Evolutionary conservation across 192 early-diverging fungal genomes (phyloP).

Genomic region (Umbelopsis sp.): DNA sequence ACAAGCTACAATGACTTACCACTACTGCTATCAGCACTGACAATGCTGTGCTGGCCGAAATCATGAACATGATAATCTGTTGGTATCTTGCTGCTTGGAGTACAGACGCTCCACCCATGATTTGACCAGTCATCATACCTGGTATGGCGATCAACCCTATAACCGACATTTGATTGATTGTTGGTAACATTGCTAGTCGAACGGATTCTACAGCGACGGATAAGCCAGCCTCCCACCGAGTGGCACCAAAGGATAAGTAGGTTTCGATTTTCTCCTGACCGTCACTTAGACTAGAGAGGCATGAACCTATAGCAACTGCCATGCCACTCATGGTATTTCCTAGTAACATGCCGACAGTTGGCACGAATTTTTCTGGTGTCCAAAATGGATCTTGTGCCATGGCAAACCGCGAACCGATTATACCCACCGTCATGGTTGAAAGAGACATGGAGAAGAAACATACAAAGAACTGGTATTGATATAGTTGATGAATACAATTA

Average conservation of each 20-base stretch:
- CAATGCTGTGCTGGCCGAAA: slow-evolving; percentile 70
- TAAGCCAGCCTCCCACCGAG: slow-evolving; percentile 81
- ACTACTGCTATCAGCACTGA: slow-evolving; percentile 54
- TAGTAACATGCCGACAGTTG: slow-evolving; percentile 88
- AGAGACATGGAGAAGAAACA: slow-evolving; percentile 51
- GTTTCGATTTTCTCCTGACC: slow-evolving; percentile 37
- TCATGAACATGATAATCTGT: slow-evolving; percentile 88
- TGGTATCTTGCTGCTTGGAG: slow-evolving; percentile 79
- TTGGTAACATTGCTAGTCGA: slow-evolving; percentile 74
- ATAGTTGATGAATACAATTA: neutral
- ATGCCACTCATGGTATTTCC: slow-evolving; percentile 80
- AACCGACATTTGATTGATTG: slow-evolving; percentile 82
- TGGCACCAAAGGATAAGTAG: slow-evolving; percentile 75
- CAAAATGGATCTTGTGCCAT: slow-evolving; percentile 74
- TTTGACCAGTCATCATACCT: slow-evolving; percentile 88
- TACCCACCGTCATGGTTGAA: slow-evolving; percentile 56
- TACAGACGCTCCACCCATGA: slow-evolving; percentile 82
- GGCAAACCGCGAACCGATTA: slow-evolving; percentile 68
- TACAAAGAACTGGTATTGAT: slow-evolving; percentile 46
- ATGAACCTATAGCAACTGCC: slow-evolving; percentile 66
- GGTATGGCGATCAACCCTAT: slow-evolving; percentile 88
- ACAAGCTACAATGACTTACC: slow-evolving; percentile 33
- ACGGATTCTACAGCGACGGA: slow-evolving; percentile 75
- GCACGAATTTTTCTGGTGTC: slow-evolving; percentile 78
- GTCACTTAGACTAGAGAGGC: slow-evolving; percentile 56